Evolutionary conservation across 2,329 filamentous ascomycete species (phyloP).

Genomic region (Pseudopyrenochaeta lycopersici): DNA sequence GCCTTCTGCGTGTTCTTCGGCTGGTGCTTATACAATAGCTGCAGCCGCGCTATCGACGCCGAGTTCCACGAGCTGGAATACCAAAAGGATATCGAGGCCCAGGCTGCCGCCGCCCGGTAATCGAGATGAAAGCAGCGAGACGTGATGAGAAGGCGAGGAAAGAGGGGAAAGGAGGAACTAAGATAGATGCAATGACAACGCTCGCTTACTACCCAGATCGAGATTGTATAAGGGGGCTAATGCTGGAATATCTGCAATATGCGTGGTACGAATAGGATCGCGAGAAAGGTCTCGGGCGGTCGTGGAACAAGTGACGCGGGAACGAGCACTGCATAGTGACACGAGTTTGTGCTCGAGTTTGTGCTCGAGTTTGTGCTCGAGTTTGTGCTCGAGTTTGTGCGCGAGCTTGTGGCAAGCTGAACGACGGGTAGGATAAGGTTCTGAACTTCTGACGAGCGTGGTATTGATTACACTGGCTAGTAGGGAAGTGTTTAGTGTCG

Average conservation of each 20-base stretch:
- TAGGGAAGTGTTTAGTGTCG: not conserved
- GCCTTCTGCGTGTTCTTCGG: conserved; percentile 25
- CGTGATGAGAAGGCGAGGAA: not conserved
- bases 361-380: not conserved
- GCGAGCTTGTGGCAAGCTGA: too few species aligned
- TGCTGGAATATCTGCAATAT: too few species aligned
- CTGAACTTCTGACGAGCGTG: not conserved
- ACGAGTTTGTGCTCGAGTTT: conserved; percentile 1
- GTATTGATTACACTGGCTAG: not conserved
- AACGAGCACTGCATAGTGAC: not conserved
- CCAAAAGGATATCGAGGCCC: conserved; percentile 9
- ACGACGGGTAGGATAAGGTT: not conserved
- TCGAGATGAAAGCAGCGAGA: not conserved
- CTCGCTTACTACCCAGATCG: too few species aligned
- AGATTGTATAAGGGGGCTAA: not conserved
- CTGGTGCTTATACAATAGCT: conserved; percentile 22
- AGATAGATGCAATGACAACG: too few species aligned
- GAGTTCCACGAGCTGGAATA: conserved; percentile 17
- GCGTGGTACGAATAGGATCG: too few species aligned
- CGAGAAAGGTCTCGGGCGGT: not conserved
- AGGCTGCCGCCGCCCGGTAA: not conserved
- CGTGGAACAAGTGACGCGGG: not conserved
- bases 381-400: too few species aligned
- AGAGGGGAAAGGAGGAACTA: not conserved
- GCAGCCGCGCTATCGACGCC: conserved; percentile 21